A percentile compares a stretch with the other conserved stretches of the same genome.
Evolutionary conservation across 1,284 basidiomycete species (phyloP).

Genomic region (Marasmius sp.): DNA sequence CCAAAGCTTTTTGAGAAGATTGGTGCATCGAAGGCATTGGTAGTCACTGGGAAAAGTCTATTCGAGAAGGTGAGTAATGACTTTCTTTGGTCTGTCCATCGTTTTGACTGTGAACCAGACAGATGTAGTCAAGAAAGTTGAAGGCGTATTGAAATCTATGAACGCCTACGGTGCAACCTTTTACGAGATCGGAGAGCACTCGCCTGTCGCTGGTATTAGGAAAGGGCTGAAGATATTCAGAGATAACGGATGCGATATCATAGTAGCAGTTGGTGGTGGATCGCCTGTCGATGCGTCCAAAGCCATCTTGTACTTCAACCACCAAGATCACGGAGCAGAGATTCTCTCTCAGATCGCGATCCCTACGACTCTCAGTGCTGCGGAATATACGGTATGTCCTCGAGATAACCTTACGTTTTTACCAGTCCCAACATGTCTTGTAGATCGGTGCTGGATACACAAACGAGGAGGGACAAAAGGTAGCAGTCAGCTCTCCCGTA

Average conservation of each 20-base stretch:
- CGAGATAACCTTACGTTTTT: constrained; percentile 10
- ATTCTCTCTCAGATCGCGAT: constrained; percentile 65
- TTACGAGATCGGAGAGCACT: constrained; percentile 75
- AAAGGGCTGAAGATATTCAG: constrained; percentile 56
- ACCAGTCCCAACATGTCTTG: constrained; percentile 3
- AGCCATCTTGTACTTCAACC: constrained; percentile 62
- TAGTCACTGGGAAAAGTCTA: constrained; percentile 72
- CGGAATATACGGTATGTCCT: constrained; percentile 66
- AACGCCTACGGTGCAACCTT: constrained; percentile 67
- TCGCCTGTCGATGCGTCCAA: constrained; percentile 80
- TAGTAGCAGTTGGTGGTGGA: constrained; percentile 77
- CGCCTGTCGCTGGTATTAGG: constrained; percentile 68
- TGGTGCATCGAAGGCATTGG: constrained; percentile 58
- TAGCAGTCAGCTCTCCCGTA: constrained; percentile 49
- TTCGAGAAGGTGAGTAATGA: constrained; percentile 51
- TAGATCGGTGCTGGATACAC: constrained; percentile 72
- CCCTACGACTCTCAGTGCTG: constrained; percentile 81
- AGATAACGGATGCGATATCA: constrained; percentile 58
- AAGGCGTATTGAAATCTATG: constrained; percentile 53
- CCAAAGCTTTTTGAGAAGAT: constrained; percentile 58
- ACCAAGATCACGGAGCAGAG: constrained; percentile 51
- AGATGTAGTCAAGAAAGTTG: constrained; percentile 58
- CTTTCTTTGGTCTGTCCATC: neutral
- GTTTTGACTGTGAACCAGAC: constrained; percentile 42
- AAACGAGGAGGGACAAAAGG: constrained; percentile 71